A percentile compares a stretch with the other conserved stretches of the same genome.
phyloP scores from a whole-genome alignment of 2,329 filamentous ascomycete genomes.

The Clonostachys solani region DNA sequence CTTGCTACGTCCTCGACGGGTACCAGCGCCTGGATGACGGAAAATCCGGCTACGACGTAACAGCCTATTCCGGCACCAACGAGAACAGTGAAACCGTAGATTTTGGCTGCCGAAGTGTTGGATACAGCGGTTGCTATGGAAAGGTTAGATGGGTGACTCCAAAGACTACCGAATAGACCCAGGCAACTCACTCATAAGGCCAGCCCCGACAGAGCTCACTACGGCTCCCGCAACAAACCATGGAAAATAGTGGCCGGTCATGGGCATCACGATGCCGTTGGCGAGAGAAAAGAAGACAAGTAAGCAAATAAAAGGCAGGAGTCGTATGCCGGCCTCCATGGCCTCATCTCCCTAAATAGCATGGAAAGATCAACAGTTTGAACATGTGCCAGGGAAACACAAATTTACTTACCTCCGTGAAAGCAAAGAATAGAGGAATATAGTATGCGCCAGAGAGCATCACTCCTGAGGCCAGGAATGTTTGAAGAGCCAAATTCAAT shows the following conservation, averaged over 20 bases:
- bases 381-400: background rate
- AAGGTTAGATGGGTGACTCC: background rate
- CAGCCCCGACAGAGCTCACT: slow-evolving; percentile 21
- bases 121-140: slow-evolving; percentile 14
- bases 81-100: slow-evolving; percentile 28
- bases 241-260: slow-evolving; percentile 24
- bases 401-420: slow-evolving; percentile 16
- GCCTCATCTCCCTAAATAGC: slow-evolving; percentile 22
- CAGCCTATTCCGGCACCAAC: slow-evolving; percentile 31
- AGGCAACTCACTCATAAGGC: slow-evolving; percentile 20
- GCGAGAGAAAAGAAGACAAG: slow-evolving; percentile 25
- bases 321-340: slow-evolving; percentile 25
- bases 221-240: slow-evolving; percentile 28
- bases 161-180: no score
- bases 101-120: slow-evolving; percentile 13
- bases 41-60: slow-evolving; percentile 26
- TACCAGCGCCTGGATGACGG: slow-evolving; percentile 26
- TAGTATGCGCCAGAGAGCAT: slow-evolving; percentile 27
- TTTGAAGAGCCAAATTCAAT: slow-evolving; percentile 10
- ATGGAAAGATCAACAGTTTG: background rate
- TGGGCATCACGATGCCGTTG: slow-evolving; percentile 26
- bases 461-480: slow-evolving; percentile 9
- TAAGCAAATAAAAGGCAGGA: slow-evolving; percentile 31
- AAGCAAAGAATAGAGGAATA: slow-evolving; percentile 44
- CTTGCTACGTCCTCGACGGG: slow-evolving; percentile 17